Conservation (phyloP, 192 early-diverging fungal genomes). For the Coemansia sp. region DNA sequence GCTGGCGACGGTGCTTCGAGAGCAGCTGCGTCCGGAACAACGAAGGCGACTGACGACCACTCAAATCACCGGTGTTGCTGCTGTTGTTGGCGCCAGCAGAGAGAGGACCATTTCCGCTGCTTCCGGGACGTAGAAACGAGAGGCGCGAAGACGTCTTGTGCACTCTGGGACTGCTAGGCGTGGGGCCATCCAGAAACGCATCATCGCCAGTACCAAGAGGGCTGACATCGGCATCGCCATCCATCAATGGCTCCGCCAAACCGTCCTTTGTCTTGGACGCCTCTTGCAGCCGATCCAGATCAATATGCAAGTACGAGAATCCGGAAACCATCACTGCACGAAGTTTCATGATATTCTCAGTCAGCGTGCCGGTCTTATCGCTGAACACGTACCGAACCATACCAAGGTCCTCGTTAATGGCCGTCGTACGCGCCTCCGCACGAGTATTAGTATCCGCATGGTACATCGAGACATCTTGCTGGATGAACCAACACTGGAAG, state of each 20-base stretch:
- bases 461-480: conserved; percentile 79
- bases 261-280: not conserved
- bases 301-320: conserved; percentile 60
- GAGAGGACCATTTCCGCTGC: not conserved
- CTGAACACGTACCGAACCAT: conserved; percentile 86
- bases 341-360: conserved; percentile 84
- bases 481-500: conserved; percentile 70
- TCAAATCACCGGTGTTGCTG: too few species aligned
- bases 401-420: conserved; percentile 86
- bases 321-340: conserved; percentile 67
- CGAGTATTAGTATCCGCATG: conserved; percentile 67
- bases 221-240: not conserved
- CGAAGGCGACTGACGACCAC: conserved; percentile 23
- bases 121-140: conserved; percentile 19
- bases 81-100: not conserved
- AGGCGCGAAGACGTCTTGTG: conserved; percentile 17
- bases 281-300: conserved; percentile 57
- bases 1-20: conserved; percentile 41
- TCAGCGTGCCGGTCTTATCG: conserved; percentile 89
- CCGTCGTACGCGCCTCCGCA: conserved; percentile 73
- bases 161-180: not conserved
- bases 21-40: conserved; percentile 18
- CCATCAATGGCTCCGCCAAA: not conserved
- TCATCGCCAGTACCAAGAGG: not conserved
- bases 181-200: not conserved